Percentiles rank a stretch among this genome's conserved stretches.
phyloP scores from a whole-genome alignment of 257 asterid genomes.

The Solanum dulcamara region DNA sequence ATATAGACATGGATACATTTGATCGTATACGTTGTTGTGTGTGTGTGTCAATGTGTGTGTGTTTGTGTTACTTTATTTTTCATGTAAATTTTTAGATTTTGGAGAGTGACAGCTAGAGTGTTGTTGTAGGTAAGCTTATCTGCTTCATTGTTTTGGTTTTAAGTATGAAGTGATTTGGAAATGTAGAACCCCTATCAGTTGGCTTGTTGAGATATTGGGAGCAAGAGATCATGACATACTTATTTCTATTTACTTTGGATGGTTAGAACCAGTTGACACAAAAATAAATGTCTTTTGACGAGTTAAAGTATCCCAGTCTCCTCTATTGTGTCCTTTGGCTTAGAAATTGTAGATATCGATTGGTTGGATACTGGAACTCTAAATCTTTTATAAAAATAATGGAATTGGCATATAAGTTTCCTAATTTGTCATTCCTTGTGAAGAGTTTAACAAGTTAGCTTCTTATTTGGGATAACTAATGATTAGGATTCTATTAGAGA shows the following conservation, averaged over 20 bases:
- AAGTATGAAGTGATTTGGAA: not conserved
- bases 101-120: not conserved
- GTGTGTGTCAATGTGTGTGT: not conserved
- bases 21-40: not conserved
- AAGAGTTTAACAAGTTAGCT: not conserved
- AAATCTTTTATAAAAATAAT: not conserved
- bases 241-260: not conserved
- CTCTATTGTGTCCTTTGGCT: not conserved
- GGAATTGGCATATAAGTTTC: not conserved
- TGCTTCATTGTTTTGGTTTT: not conserved
- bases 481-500: not conserved
- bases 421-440: not conserved
- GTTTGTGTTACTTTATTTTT: not conserved
- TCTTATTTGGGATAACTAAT: not conserved
- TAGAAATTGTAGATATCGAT: not conserved
- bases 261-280: not conserved
- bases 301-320: not conserved
- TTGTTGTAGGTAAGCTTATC: not conserved
- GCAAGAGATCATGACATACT: not conserved
- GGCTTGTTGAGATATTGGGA: not conserved
- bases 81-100: not conserved
- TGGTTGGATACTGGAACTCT: not conserved
- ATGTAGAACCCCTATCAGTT: not conserved
- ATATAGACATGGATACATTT: not conserved
- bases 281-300: not conserved